phyloP scores from a whole-genome alignment of 179 eudicot genomes.

The Gypsophila paniculata region DNA sequence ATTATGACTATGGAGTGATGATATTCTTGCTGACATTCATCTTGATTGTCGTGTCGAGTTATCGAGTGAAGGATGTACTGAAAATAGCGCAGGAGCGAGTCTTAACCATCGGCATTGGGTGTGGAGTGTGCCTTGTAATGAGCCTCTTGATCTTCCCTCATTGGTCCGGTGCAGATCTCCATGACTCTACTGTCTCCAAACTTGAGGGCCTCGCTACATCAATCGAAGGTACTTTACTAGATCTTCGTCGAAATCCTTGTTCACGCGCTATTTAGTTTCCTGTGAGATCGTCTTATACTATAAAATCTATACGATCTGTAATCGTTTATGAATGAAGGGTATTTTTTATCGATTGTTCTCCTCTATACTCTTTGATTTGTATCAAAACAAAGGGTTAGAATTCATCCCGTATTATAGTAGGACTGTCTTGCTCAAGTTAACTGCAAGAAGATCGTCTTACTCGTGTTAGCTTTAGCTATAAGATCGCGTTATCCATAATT shows the following conservation, averaged over 20 bases:
- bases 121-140: slow-evolving; percentile 72
- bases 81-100: slow-evolving; percentile 62
- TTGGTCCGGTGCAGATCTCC: slow-evolving; percentile 93
- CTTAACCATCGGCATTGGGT: slow-evolving; percentile 70
- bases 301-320: too few species aligned
- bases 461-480: too few species aligned
- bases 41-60: slow-evolving; percentile 73
- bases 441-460: too few species aligned
- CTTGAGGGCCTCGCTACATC: slow-evolving; percentile 76
- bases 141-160: slow-evolving; percentile 66
- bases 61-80: slow-evolving; percentile 57
- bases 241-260: not conserved
- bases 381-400: not conserved
- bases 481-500: too few species aligned
- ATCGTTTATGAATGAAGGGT: too few species aligned
- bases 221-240: slow-evolving; percentile 45
- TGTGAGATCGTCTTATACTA: too few species aligned
- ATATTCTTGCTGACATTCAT: slow-evolving; percentile 82
- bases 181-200: slow-evolving; percentile 58
- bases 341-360: too few species aligned
- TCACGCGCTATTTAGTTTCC: too few species aligned
- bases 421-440: too few species aligned
- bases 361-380: not conserved
- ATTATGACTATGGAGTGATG: slow-evolving; percentile 83
- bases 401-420: too few species aligned